Evolutionary conservation across 495 filamentous ascomycete species (phyloP).

Genomic region (Xylaria flabelliformis): DNA sequence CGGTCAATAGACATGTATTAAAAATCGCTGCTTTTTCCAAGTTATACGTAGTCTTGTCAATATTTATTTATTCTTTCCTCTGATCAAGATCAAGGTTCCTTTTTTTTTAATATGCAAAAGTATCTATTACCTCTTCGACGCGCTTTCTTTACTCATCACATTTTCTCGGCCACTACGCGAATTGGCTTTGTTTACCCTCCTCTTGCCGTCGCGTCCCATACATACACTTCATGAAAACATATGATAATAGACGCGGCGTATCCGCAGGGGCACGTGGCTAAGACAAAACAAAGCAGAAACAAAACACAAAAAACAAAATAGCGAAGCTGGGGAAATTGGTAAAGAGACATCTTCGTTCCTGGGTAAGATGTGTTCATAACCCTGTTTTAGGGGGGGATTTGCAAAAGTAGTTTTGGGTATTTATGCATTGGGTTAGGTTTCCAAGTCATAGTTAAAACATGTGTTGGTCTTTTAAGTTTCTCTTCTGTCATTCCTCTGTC

Average conservation of each 20-base stretch:
- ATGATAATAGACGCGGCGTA: neutral
- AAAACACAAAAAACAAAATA: neutral
- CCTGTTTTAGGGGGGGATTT: neutral
- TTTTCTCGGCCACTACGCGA: neutral
- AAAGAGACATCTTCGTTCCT: neutral
- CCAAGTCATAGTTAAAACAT: too few relatives aligned
- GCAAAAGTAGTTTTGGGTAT: too few relatives aligned
- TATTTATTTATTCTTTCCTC: neutral
- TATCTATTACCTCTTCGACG: neutral
- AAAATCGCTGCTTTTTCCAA: neutral
- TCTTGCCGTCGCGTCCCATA: too few relatives aligned
- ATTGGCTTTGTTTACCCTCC: neutral
- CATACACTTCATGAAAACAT: neutral
- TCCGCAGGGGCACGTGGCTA: neutral
- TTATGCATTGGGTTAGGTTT: too few relatives aligned
- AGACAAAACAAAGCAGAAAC: neutral
- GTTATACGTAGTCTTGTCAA: neutral
- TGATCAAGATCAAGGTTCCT: neutral
- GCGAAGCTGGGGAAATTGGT: neutral
- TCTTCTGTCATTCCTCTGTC: neutral
- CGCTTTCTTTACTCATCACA: neutral
- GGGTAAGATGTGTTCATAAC: neutral
- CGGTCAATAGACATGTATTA: constrained; percentile 22
- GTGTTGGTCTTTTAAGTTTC: neutral
- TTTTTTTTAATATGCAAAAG: neutral